Base-by-base conservation (phyloP, 306 rosid species). In the Dicorynia guianensis region DNA sequence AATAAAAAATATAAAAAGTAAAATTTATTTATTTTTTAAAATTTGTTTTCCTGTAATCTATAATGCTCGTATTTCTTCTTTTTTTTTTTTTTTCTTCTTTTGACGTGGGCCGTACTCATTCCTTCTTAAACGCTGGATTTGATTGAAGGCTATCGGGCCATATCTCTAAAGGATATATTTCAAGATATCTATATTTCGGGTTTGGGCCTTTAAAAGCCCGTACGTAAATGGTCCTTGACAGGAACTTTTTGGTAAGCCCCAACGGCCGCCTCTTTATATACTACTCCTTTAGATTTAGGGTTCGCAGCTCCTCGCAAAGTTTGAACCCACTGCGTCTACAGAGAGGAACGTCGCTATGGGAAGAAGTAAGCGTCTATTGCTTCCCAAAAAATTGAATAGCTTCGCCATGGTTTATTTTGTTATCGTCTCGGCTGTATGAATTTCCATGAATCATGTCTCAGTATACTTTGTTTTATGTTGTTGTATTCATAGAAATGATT, bases 351-450 rank as follows among this genome's bases (percentile, higher is more conserved):
- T 70, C 40, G 82, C 83, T 19, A 87, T 88, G 89, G 89, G 89
- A 58, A 85, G 92, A 56, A 85, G 92, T 88, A 80, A 80, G 92
- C 63, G 3, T 49, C 30, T 53, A 6, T 20, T 7, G 12, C 3
- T 25, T 19, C 11, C 13, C 15, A 1, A 11, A 34, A 12, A 34
- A 2, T 35, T 25, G 5, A 33, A 61, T 68, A 1, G 35, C 11
- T 56, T 3, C 13, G 14, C 12, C 18, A 4, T 46, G 40, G 4
- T 10, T 9, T 11, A 7, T 63, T 25, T 40, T 42, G 10, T 3
- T 3, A 0, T n/a, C 8, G 59, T 25, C 14, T 61, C 39, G 25
- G 11, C 5, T 46, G 7, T 2, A 7, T 7, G 2, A 11, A 7
- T 63, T 5, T 11, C n/a, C 38, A 53, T 15, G 38, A n/a, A 11